phyloP scores from a whole-genome alignment of 306 rosid species.

The Astragalus glycyphyllos region DNA sequence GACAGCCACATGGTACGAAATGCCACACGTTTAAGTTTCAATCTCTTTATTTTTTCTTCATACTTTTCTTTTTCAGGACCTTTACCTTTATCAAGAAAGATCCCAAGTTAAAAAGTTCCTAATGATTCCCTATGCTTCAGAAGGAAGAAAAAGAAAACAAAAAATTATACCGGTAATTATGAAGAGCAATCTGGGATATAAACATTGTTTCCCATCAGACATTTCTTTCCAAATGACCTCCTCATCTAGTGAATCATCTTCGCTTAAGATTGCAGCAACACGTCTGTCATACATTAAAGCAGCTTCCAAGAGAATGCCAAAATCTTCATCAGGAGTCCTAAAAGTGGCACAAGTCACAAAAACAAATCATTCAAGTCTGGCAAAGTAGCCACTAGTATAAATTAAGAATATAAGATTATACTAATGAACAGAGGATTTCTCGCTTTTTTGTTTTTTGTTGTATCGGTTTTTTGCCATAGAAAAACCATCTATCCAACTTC shows the following conservation, averaged over 20 bases:
- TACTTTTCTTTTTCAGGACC: constrained; percentile 91
- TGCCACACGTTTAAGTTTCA: constrained; percentile 89
- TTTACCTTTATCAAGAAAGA: constrained; percentile 65
- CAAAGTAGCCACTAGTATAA: constrained; percentile 14
- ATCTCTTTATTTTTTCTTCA: constrained; percentile 76
- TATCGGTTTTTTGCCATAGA: not conserved
- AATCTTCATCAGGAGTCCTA: constrained; percentile 98
- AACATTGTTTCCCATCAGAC: constrained; percentile 61
- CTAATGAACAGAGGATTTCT: too few relatives aligned
- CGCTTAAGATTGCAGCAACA: constrained; percentile 86
- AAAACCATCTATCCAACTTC: constrained; percentile 19
- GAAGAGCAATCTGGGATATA: constrained; percentile 87
- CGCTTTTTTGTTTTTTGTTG: too few relatives aligned
- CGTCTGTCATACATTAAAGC: constrained; percentile 98
- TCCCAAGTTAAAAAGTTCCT: constrained; percentile 33
- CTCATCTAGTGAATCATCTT: constrained; percentile 85
- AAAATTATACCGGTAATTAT: constrained; percentile 80
- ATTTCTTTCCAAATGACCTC: constrained; percentile 77
- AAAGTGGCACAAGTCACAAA: constrained; percentile 30
- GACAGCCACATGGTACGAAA: constrained; percentile 97
- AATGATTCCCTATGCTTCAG: constrained; percentile 8
- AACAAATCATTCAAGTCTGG: constrained; percentile 32
- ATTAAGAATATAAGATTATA: not conserved
- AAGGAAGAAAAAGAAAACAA: not conserved
- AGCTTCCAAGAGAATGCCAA: constrained; percentile 91